Conservation (phyloP, 2,329 filamentous ascomycete species). For the Phyllosticta citribraziliensis region DNA sequence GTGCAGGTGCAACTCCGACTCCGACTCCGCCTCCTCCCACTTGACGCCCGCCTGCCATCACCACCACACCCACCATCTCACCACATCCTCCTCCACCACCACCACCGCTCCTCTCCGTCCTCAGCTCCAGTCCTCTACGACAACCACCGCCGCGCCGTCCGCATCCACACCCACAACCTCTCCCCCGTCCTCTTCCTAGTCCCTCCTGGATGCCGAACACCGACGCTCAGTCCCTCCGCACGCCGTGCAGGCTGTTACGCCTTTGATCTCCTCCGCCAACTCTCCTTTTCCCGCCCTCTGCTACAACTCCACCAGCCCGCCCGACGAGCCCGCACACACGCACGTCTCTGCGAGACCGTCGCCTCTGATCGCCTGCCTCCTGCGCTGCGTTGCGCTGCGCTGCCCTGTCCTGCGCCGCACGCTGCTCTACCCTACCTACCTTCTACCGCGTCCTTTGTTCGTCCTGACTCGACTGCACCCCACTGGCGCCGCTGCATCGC, state of each 20-base stretch:
- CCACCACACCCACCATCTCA: background rate
- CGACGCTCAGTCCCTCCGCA: slow-evolving; percentile 3
- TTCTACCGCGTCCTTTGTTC: background rate
- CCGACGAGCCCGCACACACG: slow-evolving; percentile 3
- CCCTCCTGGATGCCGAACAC: slow-evolving; percentile 9
- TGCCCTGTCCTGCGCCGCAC: slow-evolving; percentile 1
- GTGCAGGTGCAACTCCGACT: background rate
- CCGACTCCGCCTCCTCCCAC: background rate
- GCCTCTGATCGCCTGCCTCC: slow-evolving; percentile 1
- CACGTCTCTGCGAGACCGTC: slow-evolving; percentile 13
- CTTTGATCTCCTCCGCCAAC: slow-evolving; percentile 1
- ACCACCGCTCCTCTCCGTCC: background rate
- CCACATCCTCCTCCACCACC: background rate
- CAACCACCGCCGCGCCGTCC: background rate
- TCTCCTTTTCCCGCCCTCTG: background rate
- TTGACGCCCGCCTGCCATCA: background rate
- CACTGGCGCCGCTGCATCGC: slow-evolving; percentile 10
- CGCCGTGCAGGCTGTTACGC: slow-evolving; percentile 9
- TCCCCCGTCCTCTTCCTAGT: slow-evolving; percentile 3
- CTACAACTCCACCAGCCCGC: background rate
- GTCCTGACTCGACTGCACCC: background rate
- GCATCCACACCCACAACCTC: background rate
- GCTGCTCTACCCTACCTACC: background rate
- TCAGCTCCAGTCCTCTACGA: too few species aligned
- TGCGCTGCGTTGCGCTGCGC: background rate